Evolutionary conservation across 2,329 filamentous ascomycete species (phyloP), one percentile per base, ranked within the genome.

Genomic region (Capronia epimyces): DNA sequence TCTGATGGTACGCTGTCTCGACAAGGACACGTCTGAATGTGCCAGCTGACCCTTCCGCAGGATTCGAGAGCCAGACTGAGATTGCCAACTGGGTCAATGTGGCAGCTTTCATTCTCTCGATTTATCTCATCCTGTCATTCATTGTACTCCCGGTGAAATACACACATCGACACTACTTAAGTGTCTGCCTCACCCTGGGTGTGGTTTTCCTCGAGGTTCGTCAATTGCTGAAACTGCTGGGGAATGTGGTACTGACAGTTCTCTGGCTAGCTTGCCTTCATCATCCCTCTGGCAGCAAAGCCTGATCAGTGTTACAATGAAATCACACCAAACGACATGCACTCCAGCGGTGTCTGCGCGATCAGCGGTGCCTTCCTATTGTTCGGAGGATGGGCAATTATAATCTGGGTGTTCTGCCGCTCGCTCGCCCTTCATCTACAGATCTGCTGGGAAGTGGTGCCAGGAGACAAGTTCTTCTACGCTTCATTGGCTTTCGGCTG

Each of bases 311-410:
- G 93, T 67, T 86, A 82, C 65, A 87, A 98, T 66, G 75, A 78
- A 40, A 97, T 98, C 64, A 98, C 93, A 0, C 93, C 93, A 0
- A 83, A 97, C 64, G 87, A 90, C 65, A 96, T 97, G 90, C 78
- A 83, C 59, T 86, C 84, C 1, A 87, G 80, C 64, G 72, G 83
- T 21, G 82, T 88, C 3, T 98, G 93, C 66, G 93, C 89, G 3
- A 85, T 89, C 53, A 95, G 90, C 0, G 93, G 93, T 8, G 79
- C 89, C 1, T 84, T 96, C 58, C 73, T 98, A 44, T 78, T 97
- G 44, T 80, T 90, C 24, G 93, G 93, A 46, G 93, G 90, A 37
- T 87, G 90, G 78, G 79, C 82, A 24, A 87, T 84, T 40, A 81
- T 89, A 25, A 83, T 95, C 68, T 98, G 93, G 91, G 82, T 90